Base-by-base conservation (phyloP, 23 red algal species). In the Pyropia yezoensis region DNA sequence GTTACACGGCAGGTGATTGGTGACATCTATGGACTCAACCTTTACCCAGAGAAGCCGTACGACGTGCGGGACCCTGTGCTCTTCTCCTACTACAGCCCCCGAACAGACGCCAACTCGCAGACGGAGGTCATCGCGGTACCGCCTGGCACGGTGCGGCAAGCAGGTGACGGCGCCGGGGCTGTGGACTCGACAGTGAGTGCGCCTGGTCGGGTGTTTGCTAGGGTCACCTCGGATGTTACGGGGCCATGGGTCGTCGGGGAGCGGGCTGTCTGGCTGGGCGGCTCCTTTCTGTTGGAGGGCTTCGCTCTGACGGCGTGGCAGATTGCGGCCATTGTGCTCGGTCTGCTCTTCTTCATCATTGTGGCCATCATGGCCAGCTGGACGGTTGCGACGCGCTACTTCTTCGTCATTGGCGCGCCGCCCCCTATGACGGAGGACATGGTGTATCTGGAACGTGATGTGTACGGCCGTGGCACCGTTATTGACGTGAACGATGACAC, bases 401-500 rank as follows among this genome's bases (percentile, higher is more conserved):
- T 57, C 32, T 66, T 59, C 29, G 30, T 59, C 39, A 49, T 59
- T 33, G 76, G 39, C 49, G 67, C 67, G 28, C 47, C 54, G 50
- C 57, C 59, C 45, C 78, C 78, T 3, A 30, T 83, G 3, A 69
- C 71, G 33, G 78, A 58, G 39, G 79, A 83, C 50, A 49, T 71
- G 7, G 67, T 69, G 20, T 83, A 73, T 45, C 68, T 74, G 29
- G 79, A 83, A 63, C 67, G 79, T 32, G 69, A 83, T 52, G 69
- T 74, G 27, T 83, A 83, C 52, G 79, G 79, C 13, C 79, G 68
- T 32, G 79, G 79, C 18, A 83, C 79, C 17, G 79, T 57, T 26
- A 65, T 74, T 30, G 69, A 74, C 23, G 57, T 74, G 18, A 74
- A 47, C 39, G 39, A 47, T 47, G 39, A 47, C 39, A 47, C 39